Base-by-base conservation (phyloP, 1,284 basidiomycete genomes). In the Sanghuangporus sanghuang region DNA sequence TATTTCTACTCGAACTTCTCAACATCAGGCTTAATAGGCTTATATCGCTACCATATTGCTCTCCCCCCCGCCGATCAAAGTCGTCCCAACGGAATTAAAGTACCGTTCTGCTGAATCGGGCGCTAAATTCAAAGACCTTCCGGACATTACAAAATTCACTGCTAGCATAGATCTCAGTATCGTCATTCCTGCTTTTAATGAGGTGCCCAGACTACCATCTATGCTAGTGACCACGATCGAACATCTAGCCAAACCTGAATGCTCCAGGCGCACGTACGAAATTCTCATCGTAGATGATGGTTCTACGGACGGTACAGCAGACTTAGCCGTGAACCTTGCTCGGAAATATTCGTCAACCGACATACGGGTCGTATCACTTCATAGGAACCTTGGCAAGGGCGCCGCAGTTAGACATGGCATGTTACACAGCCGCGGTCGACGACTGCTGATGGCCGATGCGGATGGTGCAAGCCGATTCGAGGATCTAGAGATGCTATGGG, bases 241-340 rank as follows among this genome's bases (percentile, higher is more conserved):
- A 18, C 85, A 90, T 71, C 80, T 88, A 46, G 71, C 73, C 3
- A 74, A 79, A 1, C 64, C 73, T 49, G 77, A 68, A 58, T 57
- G 44, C 46, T 67, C 70, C n/a, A 72, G 72, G 61, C 80, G 84
- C 40, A 80, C 85, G 2, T 86, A 84, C 72, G 95, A 97, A 73
- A 81, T 98, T 48, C 69, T 98, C 68, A 84, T 98, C 60, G 85
- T 98, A 21, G 95, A 97, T 74, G 95, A 98, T 73, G 95, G 95
- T 3, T 92, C 89, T 36, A 79, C 77, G 27, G 95, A 98, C 74
- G 81, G 75, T 14, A 98, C 95, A 0, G 79, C 85, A 0, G 75
- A 79, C 0, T 75, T 83, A 6, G 91, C 90, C 1, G 78, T 96
- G 50, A 73, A 81, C 32, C 80, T 93, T 48, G 90, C 90, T 0